Evolutionary conservation across 2,329 filamentous ascomycete genomes (phyloP), one percentile per base, ranked within the genome.

Genomic region (Juglanconis sp.): DNA sequence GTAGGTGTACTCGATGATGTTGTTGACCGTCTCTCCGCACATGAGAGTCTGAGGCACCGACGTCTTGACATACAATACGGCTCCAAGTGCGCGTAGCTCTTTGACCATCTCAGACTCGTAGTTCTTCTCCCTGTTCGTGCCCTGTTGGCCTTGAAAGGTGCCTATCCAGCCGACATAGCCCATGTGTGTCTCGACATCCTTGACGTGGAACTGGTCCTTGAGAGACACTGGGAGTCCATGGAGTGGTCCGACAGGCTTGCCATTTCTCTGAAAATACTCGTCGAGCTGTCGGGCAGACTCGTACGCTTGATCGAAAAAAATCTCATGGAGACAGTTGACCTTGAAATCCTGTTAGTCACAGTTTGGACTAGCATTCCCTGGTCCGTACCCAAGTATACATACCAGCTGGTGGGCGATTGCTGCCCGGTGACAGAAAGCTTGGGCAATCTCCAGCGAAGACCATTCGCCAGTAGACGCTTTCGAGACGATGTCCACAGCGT

Each of bases 41-140:
- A 59, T 47, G 3, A 36, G 40, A 1, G 57, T 51, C 47, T 59
- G 57, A 24, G 88, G 87, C 2, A 90, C 76, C 65, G 89, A 90
- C 0, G 88, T 90, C 72, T 90, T 90, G 65, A 83, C 80, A 65
- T 90, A 88, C n/a, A 88, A 73, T 0, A 91, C 78, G 1, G 87
- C 87, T 1, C 88, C 88, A 0, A 85, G 76, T 17, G 78, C 76
- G 32, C 83, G 73, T 4, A 91, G 71, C 1, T 88, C 0, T 89
- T 82, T 6, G 89, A 73, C 0, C 80, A 77, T 70, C 13, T 81
- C 77, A 2, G 83, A 83, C 53, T 82, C 77, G 57, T 78, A 74
- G 38, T 81, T 83, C 57, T 85, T 74, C 5, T 74, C 77, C 0
- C 81, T 80, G 59, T 89, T 85, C 0, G 85, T 86, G 4, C 82